Evolutionary conservation across 192 early-diverging fungal genomes (phyloP).

Genomic region (Ambispora gerdemannii): DNA sequence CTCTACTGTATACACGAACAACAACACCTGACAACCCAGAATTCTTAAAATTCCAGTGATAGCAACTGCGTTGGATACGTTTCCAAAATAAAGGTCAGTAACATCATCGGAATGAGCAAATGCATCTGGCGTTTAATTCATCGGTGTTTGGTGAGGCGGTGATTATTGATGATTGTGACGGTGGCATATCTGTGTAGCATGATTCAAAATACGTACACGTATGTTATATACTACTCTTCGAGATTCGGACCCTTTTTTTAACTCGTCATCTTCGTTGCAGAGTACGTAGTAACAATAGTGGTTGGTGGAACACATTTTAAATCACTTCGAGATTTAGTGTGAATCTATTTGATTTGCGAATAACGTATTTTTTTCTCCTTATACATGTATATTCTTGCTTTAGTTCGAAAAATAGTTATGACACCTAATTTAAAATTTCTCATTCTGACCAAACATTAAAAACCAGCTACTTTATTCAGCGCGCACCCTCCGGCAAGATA

Average conservation of each 20-base stretch:
- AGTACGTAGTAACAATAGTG: too few species aligned
- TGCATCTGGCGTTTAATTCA: conserved; percentile 24
- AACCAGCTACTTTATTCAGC: neutral
- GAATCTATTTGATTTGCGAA: conserved; percentile 24
- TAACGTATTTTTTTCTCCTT: neutral
- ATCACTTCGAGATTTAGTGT: conserved; percentile 3
- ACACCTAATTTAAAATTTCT: neutral
- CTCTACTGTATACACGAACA: neutral
- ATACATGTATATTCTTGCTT: too few species aligned
- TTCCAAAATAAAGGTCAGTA: neutral
- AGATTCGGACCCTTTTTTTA: neutral
- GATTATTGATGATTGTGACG: conserved; percentile 16
- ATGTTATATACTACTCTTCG: neutral
- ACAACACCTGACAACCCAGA: neutral
- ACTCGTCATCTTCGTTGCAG: neutral
- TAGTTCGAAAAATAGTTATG: neutral
- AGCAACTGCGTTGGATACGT: neutral
- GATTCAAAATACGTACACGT: too few species aligned
- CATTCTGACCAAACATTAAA: neutral
- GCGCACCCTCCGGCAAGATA: conserved; percentile 5
- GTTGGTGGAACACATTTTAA: conserved; percentile 5
- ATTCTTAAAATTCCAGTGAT: neutral
- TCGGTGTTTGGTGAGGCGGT: conserved; percentile 27
- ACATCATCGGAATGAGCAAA: neutral
- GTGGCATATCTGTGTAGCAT: too few species aligned